phyloP scores from a whole-genome alignment of 2,329 filamentous ascomycete species.

The Colletotrichum liaoningense region DNA sequence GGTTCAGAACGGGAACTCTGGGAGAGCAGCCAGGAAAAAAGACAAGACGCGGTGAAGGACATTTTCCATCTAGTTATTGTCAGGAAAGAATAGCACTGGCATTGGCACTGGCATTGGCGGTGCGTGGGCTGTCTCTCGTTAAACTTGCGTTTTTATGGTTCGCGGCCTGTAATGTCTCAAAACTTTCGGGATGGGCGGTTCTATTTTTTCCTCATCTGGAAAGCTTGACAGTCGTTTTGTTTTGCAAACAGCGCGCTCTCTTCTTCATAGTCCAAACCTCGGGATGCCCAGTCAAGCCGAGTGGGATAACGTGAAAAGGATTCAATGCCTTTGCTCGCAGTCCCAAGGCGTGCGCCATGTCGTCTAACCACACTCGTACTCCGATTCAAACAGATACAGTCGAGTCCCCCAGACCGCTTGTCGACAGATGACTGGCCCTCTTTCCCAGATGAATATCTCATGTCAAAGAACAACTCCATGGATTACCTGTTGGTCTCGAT shows the following conservation, averaged over 20 bases:
- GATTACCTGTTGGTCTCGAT: constrained; percentile 25
- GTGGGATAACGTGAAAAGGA: neutral
- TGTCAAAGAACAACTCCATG: constrained; percentile 10
- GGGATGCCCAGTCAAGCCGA: neutral
- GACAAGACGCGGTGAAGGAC: constrained; percentile 33
- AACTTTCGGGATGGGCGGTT: constrained; percentile 16
- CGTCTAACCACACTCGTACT: constrained; percentile 11
- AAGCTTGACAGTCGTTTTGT: neutral
- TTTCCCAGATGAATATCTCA: neutral
- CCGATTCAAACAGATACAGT: neutral
- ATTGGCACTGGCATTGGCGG: constrained; percentile 23
- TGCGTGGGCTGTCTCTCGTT: constrained; percentile 31
- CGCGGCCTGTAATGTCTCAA: constrained; percentile 29
- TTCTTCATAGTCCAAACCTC: neutral
- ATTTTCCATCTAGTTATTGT: constrained; percentile 14
- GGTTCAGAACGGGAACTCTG: constrained; percentile 30
- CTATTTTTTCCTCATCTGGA: constrained; percentile 25
- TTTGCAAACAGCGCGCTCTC: constrained; percentile 28
- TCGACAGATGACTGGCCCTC: neutral
- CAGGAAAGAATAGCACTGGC: constrained; percentile 5
- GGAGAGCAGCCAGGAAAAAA: neutral
- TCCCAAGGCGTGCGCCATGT: neutral
- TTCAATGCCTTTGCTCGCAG: neutral
- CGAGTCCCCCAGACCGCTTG: constrained; percentile 2
- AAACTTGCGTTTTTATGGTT: constrained; percentile 25